Evolutionary conservation across 768 basidiomycete genomes (phyloP), one percentile per base, ranked within the genome.

Genomic region (Suillus luteus): DNA sequence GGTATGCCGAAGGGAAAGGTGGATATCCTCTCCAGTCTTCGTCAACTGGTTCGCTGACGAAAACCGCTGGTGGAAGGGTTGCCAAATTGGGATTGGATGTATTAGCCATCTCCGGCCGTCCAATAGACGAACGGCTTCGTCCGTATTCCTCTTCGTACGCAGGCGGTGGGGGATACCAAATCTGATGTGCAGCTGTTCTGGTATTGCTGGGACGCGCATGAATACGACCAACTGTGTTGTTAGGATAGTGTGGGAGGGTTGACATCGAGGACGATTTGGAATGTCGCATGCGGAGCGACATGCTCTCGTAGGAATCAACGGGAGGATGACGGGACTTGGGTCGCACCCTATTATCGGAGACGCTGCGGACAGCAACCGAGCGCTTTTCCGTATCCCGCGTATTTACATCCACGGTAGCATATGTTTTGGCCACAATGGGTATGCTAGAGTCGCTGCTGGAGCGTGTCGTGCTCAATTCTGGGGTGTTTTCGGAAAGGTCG

Each of bases 11-110:
- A 37, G 91, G 91, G 60, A 91, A 88, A 19, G 87, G 79, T 14
- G 90, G 90, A 67, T 91, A 92, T 71, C 84, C 78, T 62, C 88
- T 77, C 89, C 89, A 92, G 66, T 92, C 89, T 46, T 89, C 85
- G n/a, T 77, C 71, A 73, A 70, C 66, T 70, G 78, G 64, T 79
- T 72, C 61, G 73, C 70, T 44, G 57, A 48, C 35, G 48, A 62
- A 33, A 48, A 41, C 57, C 7, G 5, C 24, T 49, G 24, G 63
- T 59, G 69, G 63, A 19, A 27, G 31, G 37, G 48, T 44, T 33
- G 38, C 12, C 40, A 35, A 22, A 64, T 63, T 44, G 17, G 33
- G 62, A n/a, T 60, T 59, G 44, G 66, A 62, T 8, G 52, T 14
- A 1, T 70, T 38, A 17, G 41, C 35, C 57, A 66, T 41, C 3